A percentile compares a stretch with the other conserved stretches of the same genome.
These are phyloP conservation scores for Hysterium pulicare DNA, from an alignment of 2,329 filamentous ascomycete genomes.

Conservation along the genomic window DNA sequence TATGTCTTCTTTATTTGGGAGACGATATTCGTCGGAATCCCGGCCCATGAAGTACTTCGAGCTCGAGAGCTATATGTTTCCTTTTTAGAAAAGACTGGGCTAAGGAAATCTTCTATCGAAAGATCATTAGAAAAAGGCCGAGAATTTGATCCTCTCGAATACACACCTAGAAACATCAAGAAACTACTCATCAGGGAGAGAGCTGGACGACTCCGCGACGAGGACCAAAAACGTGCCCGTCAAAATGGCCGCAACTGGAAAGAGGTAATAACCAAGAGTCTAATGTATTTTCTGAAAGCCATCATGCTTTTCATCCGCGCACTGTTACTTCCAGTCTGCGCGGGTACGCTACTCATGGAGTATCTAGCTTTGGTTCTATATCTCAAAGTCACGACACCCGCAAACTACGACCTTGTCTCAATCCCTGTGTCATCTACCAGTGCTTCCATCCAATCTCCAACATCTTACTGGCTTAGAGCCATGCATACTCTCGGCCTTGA, in stretches of 20 bases:
- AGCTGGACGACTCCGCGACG: not conserved
- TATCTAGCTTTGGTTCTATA: too few relatives aligned
- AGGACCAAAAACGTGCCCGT: not conserved
- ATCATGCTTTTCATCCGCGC: not conserved
- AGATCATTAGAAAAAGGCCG: not conserved
- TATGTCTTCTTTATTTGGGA: slow-evolving; percentile 1
- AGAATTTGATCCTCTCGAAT: not conserved
- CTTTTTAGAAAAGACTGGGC: too few relatives aligned
- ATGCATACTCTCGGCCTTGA: too few relatives aligned
- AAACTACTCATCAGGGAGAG: not conserved
- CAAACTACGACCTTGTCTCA: too few relatives aligned
- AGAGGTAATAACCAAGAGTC: not conserved
- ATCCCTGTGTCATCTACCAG: too few relatives aligned
- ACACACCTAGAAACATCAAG: not conserved
- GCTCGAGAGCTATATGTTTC: not conserved
- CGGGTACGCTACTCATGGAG: not conserved
- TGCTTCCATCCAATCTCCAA: too few relatives aligned
- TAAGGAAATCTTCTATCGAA: too few relatives aligned
- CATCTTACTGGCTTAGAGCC: too few relatives aligned
- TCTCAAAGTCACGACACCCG: too few relatives aligned
- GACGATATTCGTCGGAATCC: not conserved
- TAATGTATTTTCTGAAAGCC: not conserved
- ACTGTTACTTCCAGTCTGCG: not conserved
- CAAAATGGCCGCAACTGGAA: not conserved
- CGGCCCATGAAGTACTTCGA: not conserved